Percentiles rank a stretch among this genome's conserved stretches.
phyloP scores from a whole-genome alignment of 1,284 basidiomycete genomes.

The Somion occarium region DNA sequence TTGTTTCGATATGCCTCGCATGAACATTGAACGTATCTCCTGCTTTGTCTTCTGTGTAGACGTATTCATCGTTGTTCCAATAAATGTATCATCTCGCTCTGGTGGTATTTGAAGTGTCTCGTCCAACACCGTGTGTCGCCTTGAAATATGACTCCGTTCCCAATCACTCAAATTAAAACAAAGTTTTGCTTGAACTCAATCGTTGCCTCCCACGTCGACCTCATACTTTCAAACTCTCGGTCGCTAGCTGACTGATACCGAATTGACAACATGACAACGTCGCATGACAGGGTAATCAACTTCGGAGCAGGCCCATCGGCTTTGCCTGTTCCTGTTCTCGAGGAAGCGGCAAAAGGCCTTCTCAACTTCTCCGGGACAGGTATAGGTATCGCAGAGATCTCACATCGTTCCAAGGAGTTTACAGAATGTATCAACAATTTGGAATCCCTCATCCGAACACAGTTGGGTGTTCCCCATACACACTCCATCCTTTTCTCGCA shows the following conservation, averaged over 20 bases:
- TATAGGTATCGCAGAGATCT: slow-evolving; percentile 92
- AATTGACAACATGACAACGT: not conserved
- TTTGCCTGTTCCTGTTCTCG: slow-evolving; percentile 77
- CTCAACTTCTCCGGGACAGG: slow-evolving; percentile 87
- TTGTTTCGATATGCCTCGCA: too few relatives aligned
- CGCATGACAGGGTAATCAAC: slow-evolving; percentile 66
- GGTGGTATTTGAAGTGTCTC: not conserved
- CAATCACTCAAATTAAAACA: not conserved
- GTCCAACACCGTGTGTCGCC: not conserved
- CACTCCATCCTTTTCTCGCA: slow-evolving; percentile 89
- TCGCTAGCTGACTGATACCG: not conserved
- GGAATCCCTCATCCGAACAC: slow-evolving; percentile 65
- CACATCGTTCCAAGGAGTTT: slow-evolving; percentile 90
- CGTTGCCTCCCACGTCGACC: not conserved
- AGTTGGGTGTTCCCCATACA: slow-evolving; percentile 78
- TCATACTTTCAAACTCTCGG: not conserved
- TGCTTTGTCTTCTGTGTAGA: too few relatives aligned
- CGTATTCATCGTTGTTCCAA: too few relatives aligned
- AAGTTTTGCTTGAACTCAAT: not conserved
- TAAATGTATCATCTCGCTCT: not conserved
- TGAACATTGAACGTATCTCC: too few relatives aligned
- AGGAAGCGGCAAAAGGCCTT: slow-evolving; percentile 74
- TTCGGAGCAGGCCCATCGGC: slow-evolving; percentile 92
- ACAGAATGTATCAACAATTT: slow-evolving; percentile 63
- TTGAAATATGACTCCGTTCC: not conserved